Evolutionary conservation across 345 rosid genomes (phyloP).

Genomic region (Citrus glauca): DNA sequence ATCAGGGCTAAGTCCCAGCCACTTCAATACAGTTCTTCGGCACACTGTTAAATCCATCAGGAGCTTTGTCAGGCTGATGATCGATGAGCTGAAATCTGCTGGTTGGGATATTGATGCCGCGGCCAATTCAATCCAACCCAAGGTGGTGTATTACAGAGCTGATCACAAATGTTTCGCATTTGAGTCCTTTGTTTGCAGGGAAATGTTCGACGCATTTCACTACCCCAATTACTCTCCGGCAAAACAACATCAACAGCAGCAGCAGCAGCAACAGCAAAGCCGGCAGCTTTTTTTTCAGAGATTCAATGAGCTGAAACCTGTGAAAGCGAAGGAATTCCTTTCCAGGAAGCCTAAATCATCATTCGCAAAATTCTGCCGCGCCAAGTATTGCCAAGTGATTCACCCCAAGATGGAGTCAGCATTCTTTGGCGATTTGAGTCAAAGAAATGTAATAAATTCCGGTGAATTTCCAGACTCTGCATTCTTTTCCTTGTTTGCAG

Average conservation of each 20-base stretch:
- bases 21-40: slow-evolving; percentile 47
- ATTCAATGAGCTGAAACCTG: slow-evolving; percentile 59
- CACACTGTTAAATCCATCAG: slow-evolving; percentile 62
- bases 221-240: slow-evolving; percentile 42
- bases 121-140: slow-evolving; percentile 49
- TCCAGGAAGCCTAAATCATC: slow-evolving; percentile 53
- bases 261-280: slow-evolving; percentile 27
- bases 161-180: slow-evolving; percentile 80
- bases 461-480: slow-evolving; percentile 56
- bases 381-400: slow-evolving; percentile 64
- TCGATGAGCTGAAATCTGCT: slow-evolving; percentile 60
- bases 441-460: slow-evolving; percentile 41
- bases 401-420: slow-evolving; percentile 81
- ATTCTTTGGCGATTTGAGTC: slow-evolving; percentile 54
- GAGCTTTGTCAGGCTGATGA: slow-evolving; percentile 58
- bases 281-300: slow-evolving; percentile 46
- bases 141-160: slow-evolving; percentile 45
- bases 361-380: slow-evolving; percentile 54
- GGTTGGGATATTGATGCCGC: slow-evolving; percentile 76
- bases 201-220: slow-evolving; percentile 75
- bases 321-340: slow-evolving; percentile 46
- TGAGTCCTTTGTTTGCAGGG: slow-evolving; percentile 66
- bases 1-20: slow-evolving; percentile 48
- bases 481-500: slow-evolving; percentile 49
- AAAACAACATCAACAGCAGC: slow-evolving; percentile 27